Percentiles rank a stretch among this genome's conserved stretches.
Evolutionary conservation across 306 rosid genomes (phyloP).

Genomic region (Vigna mungo): DNA sequence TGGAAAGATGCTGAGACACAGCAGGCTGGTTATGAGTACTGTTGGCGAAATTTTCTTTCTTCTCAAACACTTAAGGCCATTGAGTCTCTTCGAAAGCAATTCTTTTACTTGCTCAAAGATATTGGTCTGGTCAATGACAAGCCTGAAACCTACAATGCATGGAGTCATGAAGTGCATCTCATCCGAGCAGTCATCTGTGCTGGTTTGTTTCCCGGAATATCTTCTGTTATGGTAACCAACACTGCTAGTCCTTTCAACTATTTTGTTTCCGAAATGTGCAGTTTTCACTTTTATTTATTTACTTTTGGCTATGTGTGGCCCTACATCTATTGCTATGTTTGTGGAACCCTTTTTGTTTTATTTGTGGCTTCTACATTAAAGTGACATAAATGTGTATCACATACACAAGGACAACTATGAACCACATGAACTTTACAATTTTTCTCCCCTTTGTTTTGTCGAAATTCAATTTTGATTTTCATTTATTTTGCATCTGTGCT

Average conservation of each 20-base stretch:
- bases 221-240: slow-evolving; percentile 84
- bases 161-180: slow-evolving; percentile 77
- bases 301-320: slow-evolving; percentile 40
- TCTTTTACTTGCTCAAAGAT: slow-evolving; percentile 81
- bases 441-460: slow-evolving; percentile 15
- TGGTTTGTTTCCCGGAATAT: slow-evolving; percentile 92
- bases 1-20: slow-evolving; percentile 90
- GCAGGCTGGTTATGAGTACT: slow-evolving; percentile 81
- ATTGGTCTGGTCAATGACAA: slow-evolving; percentile 74
- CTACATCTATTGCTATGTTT: slow-evolving; percentile 17
- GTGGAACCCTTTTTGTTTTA: slow-evolving; percentile 17
- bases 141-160: slow-evolving; percentile 60
- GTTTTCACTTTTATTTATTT: slow-evolving; percentile 44
- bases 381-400: not conserved
- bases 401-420: not conserved
- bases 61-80: slow-evolving; percentile 87
- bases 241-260: slow-evolving; percentile 44
- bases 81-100: slow-evolving; percentile 86
- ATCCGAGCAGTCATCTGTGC: slow-evolving; percentile 85
- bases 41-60: slow-evolving; percentile 95
- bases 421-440: slow-evolving; percentile 17
- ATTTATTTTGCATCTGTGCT: not conserved
- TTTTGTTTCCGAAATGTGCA: slow-evolving; percentile 55
- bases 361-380: not conserved
- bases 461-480: slow-evolving; percentile 6